Evolutionary conservation across 192 early-diverging fungal species (phyloP).

Genomic region (Dispira simplex): DNA sequence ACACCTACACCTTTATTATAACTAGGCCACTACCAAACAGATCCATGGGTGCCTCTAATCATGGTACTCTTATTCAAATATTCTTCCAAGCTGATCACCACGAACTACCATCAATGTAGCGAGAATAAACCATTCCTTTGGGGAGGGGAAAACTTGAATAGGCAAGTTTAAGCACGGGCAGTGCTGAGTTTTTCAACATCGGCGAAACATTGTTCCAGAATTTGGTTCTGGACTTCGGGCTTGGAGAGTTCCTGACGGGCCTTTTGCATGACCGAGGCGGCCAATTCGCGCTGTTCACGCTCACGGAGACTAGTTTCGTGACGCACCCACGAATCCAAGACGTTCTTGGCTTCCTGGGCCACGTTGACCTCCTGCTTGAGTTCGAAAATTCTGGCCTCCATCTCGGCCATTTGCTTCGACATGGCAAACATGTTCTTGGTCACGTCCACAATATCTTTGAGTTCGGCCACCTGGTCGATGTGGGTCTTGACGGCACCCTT

Average conservation of each 20-base stretch:
- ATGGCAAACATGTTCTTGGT: constrained; percentile 88
- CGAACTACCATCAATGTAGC: too few relatives aligned
- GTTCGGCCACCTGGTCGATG: constrained; percentile 78
- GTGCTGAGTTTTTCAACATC: constrained; percentile 27
- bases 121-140: too few relatives aligned
- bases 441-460: constrained; percentile 85
- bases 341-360: constrained; percentile 66
- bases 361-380: constrained; percentile 82
- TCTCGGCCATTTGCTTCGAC: constrained; percentile 85
- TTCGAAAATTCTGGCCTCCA: constrained; percentile 90
- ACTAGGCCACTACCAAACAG: too few relatives aligned
- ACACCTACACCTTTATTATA: too few relatives aligned
- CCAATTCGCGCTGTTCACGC: constrained; percentile 79
- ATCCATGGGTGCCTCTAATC: too few relatives aligned
- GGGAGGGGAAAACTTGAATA: too few relatives aligned
- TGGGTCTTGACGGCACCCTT: constrained; percentile 77
- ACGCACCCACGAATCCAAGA: constrained; percentile 94
- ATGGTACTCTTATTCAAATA: too few relatives aligned
- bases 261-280: constrained; percentile 68
- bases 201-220: constrained; percentile 38
- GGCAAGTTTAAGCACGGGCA: background rate
- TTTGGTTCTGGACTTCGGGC: constrained; percentile 45
- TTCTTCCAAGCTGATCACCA: too few relatives aligned
- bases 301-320: constrained; percentile 89
- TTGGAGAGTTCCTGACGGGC: constrained; percentile 51